A percentile compares a stretch with the other conserved stretches of the same genome.
phyloP scores from a whole-genome alignment of 176 grass and related monocot species.

The sorghum (Sorghum bicolor) region DNA sequence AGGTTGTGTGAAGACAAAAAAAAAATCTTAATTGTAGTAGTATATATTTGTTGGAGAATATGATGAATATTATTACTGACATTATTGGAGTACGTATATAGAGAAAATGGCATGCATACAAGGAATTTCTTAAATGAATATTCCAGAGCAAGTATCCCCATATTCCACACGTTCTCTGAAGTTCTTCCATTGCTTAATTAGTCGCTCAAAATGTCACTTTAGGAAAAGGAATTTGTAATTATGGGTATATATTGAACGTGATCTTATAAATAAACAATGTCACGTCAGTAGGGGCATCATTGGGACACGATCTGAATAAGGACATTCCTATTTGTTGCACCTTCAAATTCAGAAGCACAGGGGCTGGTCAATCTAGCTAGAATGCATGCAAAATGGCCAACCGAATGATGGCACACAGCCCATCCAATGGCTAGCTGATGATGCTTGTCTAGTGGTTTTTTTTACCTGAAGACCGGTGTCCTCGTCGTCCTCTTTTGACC shows the following conservation, averaged over 20 bases:
- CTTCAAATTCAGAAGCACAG: background rate
- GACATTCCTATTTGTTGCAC: background rate
- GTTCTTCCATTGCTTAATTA: background rate
- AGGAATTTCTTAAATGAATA: too few species aligned
- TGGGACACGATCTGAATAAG: background rate
- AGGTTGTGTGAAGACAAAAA: too few species aligned
- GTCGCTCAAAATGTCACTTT: background rate
- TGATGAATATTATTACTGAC: too few species aligned
- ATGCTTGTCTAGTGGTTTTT: background rate
- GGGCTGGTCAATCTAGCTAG: background rate
- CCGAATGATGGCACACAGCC: slow-evolving; percentile 22
- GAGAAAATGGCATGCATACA: too few species aligned
- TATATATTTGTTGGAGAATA: too few species aligned
- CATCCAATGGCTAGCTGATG: slow-evolving; percentile 1
- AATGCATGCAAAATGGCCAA: slow-evolving; percentile 29
- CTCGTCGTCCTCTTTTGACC: slow-evolving; percentile 35
- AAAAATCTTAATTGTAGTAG: too few species aligned
- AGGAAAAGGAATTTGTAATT: background rate
- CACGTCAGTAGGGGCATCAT: background rate
- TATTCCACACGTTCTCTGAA: background rate
- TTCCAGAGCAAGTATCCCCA: too few species aligned
- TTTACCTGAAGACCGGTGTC: slow-evolving; percentile 30
- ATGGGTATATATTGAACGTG: background rate
- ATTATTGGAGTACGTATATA: too few species aligned
- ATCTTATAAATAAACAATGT: background rate